Conservation (phyloP, 176 grass and related monocot species). For the Triticum timopheevii region DNA sequence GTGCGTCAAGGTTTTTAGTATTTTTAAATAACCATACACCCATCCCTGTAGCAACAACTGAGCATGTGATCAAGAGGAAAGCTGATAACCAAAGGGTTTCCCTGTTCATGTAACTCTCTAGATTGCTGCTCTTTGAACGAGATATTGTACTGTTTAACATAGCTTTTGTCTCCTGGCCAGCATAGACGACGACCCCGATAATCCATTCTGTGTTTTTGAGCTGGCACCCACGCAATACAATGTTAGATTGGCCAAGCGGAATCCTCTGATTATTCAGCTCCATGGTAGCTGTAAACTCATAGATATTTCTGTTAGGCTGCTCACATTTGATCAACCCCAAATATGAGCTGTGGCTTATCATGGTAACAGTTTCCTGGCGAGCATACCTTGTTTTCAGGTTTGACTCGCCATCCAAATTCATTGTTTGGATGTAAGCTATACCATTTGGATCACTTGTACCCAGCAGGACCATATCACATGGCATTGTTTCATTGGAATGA, state of each 20-base stretch:
- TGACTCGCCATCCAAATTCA: constrained; percentile 99
- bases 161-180: constrained; percentile 99
- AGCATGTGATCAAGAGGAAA: constrained; percentile 92
- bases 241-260: constrained; percentile 95
- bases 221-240: constrained; percentile 94
- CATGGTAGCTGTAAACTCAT: constrained; percentile 98
- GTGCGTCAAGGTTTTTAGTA: constrained; percentile 70
- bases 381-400: constrained; percentile 99
- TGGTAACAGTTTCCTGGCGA: constrained; percentile 80
- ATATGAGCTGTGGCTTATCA: constrained; percentile 55
- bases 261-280: constrained; percentile 76
- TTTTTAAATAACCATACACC: constrained; percentile 89
- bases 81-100: constrained; percentile 98
- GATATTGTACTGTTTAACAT: constrained; percentile 98
- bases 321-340: constrained; percentile 86
- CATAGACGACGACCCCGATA: constrained; percentile 91
- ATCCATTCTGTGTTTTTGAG: constrained; percentile 97
- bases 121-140: constrained; percentile 94
- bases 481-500: constrained; percentile 82
- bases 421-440: constrained; percentile 99
- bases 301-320: constrained; percentile 97
- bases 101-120: constrained; percentile 99
- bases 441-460: constrained; percentile 91
- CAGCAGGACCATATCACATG: constrained; percentile 96
- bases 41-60: constrained; percentile 98